A percentile compares a stretch with the other conserved stretches of the same genome.
Conservation (phyloP, 305 asterid species). For the Fraxinus xanthoxyloides region DNA sequence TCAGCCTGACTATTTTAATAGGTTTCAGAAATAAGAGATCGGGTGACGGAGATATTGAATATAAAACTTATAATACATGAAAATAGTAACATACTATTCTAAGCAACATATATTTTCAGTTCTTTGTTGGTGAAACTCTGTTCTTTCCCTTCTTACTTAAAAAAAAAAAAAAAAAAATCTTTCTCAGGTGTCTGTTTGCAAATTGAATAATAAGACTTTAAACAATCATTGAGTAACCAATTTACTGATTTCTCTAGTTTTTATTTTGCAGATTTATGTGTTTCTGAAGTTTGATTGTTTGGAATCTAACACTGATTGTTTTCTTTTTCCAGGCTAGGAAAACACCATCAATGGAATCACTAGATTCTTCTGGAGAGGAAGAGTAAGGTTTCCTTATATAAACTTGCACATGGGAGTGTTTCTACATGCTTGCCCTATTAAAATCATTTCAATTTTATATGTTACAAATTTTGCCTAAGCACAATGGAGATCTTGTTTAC, state of each 20-base stretch:
- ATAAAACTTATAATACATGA: not conserved
- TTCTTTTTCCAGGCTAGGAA: slow-evolving; percentile 61
- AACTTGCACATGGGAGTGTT: slow-evolving; percentile 19
- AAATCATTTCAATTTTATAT: not conserved
- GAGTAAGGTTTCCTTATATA: slow-evolving; percentile 62
- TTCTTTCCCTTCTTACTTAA: not conserved
- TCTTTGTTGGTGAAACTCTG: not conserved
- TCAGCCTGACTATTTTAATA: not conserved
- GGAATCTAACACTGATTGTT: slow-evolving; percentile 5
- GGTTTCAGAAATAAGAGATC: not conserved
- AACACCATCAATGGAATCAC: slow-evolving; percentile 75
- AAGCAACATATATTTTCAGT: not conserved
- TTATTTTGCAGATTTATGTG: not conserved
- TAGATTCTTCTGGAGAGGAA: slow-evolving; percentile 95
- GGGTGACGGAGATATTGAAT: not conserved
- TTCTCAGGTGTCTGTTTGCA: not conserved
- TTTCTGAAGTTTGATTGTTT: not conserved
- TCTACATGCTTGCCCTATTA: not conserved
- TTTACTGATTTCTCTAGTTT: not conserved
- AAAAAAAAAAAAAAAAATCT: not conserved
- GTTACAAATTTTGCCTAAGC: not conserved
- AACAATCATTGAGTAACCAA: not conserved
- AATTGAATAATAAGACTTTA: not conserved
- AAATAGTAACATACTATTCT: not conserved
- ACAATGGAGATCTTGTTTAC: slow-evolving; percentile 4